These are phyloP conservation scores for Cryptococcus sp. DNA, from an alignment of 1,284 basidiomycete species.

Conservation along the genomic window DNA sequence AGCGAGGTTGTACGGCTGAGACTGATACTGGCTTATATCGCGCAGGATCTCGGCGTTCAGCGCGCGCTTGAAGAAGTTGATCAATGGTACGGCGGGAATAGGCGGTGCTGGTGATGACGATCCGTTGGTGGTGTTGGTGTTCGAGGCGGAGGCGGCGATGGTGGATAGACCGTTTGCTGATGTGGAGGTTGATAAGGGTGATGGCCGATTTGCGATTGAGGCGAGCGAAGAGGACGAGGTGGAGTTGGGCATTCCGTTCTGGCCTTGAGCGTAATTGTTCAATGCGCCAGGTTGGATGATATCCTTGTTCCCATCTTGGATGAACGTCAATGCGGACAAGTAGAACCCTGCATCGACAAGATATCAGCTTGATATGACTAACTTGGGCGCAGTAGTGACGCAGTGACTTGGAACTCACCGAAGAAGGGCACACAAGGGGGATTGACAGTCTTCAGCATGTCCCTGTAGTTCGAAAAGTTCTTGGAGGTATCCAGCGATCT, in stretches of 20 bases:
- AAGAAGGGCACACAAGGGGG: conserved; percentile 98
- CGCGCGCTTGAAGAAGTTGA: conserved; percentile 95
- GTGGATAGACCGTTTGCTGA: conserved; percentile 10
- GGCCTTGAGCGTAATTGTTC: neutral
- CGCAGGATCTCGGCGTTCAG: conserved; percentile 92
- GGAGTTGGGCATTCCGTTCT: conserved; percentile 24
- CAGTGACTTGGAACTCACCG: conserved; percentile 59
- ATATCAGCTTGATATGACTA: neutral
- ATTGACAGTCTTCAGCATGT: conserved; percentile 77
- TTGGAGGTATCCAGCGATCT: conserved; percentile 82
- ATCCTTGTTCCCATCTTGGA: conserved; percentile 97
- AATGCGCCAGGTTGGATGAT: conserved; percentile 22
- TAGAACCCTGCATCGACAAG: conserved; percentile 71
- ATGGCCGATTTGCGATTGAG: conserved; percentile 7
- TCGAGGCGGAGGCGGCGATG: conserved; percentile 8
- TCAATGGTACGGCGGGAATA: conserved; percentile 56
- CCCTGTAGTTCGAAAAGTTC: conserved; percentile 91
- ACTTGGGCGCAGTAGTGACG: neutral
- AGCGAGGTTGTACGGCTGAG: conserved; percentile 82
- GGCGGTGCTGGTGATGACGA: neutral
- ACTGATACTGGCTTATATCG: conserved; percentile 95
- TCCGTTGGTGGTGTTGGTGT: conserved; percentile 1
- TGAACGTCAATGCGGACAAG: conserved; percentile 92
- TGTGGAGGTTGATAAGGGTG: conserved; percentile 5
- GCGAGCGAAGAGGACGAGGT: conserved; percentile 25